These are phyloP conservation scores for Yamadazyma taylorii DNA, from an alignment of 1,139 yeast species.

Conservation along the genomic window DNA sequence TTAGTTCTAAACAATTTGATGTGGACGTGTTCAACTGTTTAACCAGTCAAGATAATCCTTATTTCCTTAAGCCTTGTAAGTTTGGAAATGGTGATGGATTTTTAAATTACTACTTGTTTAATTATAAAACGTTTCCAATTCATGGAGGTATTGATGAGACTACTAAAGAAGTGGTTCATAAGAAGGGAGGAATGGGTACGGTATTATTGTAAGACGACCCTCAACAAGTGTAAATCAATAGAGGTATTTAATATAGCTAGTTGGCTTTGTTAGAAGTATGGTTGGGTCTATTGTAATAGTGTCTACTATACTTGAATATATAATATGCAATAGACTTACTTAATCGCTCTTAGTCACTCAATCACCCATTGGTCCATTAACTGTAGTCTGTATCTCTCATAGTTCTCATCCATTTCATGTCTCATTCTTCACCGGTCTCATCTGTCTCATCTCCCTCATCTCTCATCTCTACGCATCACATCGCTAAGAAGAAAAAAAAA, in stretches of 20 bases:
- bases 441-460: too few relatives aligned
- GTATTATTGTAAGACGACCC: conserved; percentile 58
- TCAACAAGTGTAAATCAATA: not conserved
- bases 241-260: too few relatives aligned
- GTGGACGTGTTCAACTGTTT: conserved; percentile 95
- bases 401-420: too few relatives aligned
- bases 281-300: too few relatives aligned
- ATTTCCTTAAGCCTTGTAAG: conserved; percentile 76
- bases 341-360: too few relatives aligned
- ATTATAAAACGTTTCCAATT: conserved; percentile 79
- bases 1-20: conserved; percentile 62
- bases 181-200: conserved; percentile 83
- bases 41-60: conserved; percentile 84
- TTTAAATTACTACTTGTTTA: conserved; percentile 87
- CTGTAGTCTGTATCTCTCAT: too few relatives aligned
- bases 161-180: conserved; percentile 50
- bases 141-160: conserved; percentile 70
- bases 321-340: too few relatives aligned
- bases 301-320: too few relatives aligned
- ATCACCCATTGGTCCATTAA: too few relatives aligned
- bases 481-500: conserved; percentile 2
- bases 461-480: conserved; percentile 4
- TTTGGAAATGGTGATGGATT: conserved; percentile 95
- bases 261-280: too few relatives aligned
- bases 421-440: too few relatives aligned